A percentile compares a stretch with the other conserved stretches of the same genome.
Conservation (phyloP, 2,329 filamentous ascomycete genomes). For the Cladosporium sp. region DNA sequence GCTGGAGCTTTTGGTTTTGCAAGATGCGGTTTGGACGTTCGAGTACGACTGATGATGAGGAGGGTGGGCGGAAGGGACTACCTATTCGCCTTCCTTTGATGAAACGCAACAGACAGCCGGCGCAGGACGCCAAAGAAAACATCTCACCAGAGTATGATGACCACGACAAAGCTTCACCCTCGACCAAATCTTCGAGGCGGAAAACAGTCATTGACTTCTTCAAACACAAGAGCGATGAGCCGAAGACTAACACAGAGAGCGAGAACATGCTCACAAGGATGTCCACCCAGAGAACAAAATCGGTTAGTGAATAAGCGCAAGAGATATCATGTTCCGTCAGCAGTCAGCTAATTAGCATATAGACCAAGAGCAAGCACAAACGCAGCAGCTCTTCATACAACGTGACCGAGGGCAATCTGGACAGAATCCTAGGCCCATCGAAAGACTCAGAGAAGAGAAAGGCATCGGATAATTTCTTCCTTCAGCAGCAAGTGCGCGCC, state of each 20-base stretch:
- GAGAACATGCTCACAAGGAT: slow-evolving; percentile 4
- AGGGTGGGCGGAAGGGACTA: background rate
- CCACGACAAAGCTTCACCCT: background rate
- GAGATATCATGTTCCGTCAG: background rate
- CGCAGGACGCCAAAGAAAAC: slow-evolving; percentile 4
- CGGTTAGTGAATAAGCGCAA: background rate
- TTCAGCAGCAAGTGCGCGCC: slow-evolving; percentile 17
- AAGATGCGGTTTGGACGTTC: slow-evolving; percentile 9
- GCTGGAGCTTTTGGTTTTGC: background rate
- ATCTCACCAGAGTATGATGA: background rate
- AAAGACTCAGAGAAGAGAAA: slow-evolving; percentile 14
- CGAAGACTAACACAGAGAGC: background rate
- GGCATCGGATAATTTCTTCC: slow-evolving; percentile 17
- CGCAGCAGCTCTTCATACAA: slow-evolving; percentile 1
- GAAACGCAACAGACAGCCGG: slow-evolving; percentile 7
- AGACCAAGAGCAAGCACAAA: slow-evolving; percentile 5
- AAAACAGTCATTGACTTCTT: slow-evolving; percentile 8
- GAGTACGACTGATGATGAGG: background rate
- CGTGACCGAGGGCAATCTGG: slow-evolving; percentile 20
- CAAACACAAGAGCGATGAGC: background rate
- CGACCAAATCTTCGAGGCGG: slow-evolving; percentile 9
- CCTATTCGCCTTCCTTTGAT: slow-evolving; percentile 2
- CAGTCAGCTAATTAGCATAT: background rate
- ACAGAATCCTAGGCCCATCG: slow-evolving; percentile 22
- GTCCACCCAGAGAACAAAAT: background rate